Conservation (phyloP, 345 rosid genomes). For the Eucalyptus virginea region DNA sequence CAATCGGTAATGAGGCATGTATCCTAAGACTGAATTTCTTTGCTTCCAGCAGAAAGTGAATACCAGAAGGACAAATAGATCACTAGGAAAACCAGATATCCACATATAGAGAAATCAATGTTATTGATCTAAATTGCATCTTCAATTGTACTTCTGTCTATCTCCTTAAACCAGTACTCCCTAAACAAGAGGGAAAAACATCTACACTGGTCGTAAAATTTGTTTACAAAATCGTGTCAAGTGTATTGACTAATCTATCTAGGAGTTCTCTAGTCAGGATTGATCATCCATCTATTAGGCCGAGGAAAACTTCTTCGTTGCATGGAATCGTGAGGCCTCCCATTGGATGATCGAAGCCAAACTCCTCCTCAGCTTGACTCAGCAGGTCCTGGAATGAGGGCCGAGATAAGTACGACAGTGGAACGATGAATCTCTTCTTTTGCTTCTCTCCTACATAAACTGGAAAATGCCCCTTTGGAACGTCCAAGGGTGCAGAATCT, state of each 20-base stretch:
- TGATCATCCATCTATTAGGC: not conserved
- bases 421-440: slow-evolving; percentile 15
- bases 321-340: slow-evolving; percentile 28
- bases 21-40: no score
- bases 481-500: not conserved
- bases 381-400: slow-evolving; percentile 17
- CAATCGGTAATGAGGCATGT: no score
- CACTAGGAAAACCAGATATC: no score
- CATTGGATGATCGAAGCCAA: slow-evolving; percentile 22
- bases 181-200: no score
- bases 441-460: slow-evolving; percentile 25
- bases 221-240: not conserved
- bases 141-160: no score
- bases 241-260: not conserved
- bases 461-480: slow-evolving; percentile 12
- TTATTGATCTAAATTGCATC: no score
- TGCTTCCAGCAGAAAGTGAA: no score
- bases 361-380: slow-evolving; percentile 17
- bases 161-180: no score
- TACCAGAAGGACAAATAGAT: no score
- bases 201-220: not conserved
- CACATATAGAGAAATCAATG: no score
- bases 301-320: slow-evolving; percentile 7
- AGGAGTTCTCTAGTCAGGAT: not conserved
- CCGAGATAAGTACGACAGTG: slow-evolving; percentile 7